Evolutionary conservation across 2,329 filamentous ascomycete genomes (phyloP).

Genomic region (Neonectria hederae): DNA sequence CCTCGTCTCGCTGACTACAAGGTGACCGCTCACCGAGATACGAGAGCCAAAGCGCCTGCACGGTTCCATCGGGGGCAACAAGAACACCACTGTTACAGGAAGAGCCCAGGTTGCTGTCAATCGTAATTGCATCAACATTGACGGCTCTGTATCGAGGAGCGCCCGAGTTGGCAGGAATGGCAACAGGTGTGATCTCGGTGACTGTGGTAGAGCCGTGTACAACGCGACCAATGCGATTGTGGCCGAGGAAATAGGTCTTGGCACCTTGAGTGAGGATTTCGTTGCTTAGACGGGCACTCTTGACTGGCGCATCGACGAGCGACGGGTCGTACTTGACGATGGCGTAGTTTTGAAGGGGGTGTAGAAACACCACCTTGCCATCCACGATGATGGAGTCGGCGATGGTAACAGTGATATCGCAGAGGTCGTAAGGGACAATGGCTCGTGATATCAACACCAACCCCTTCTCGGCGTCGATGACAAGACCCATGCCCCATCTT

Average conservation of each 20-base stretch:
- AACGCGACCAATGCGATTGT: slow-evolving; percentile 93
- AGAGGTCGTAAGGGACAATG: slow-evolving; percentile 94
- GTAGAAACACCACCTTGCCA: slow-evolving; percentile 93
- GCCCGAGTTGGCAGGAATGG: slow-evolving; percentile 91
- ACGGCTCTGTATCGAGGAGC: slow-evolving; percentile 94
- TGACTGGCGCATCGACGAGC: slow-evolving; percentile 92
- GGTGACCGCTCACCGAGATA: slow-evolving; percentile 91
- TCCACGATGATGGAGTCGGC: slow-evolving; percentile 96
- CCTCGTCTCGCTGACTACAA: slow-evolving; percentile 85
- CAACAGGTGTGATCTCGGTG: slow-evolving; percentile 96
- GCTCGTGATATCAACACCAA: slow-evolving; percentile 93
- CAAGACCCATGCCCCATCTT: slow-evolving; percentile 93
- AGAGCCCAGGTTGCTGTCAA: slow-evolving; percentile 89
- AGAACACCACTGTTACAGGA: slow-evolving; percentile 96
- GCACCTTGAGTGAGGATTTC: slow-evolving; percentile 91
- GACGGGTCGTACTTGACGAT: slow-evolving; percentile 94
- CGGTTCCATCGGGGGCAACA: slow-evolving; percentile 86
- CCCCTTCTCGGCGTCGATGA: slow-evolving; percentile 97
- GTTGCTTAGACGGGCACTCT: slow-evolving; percentile 84
- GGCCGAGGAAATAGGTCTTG: slow-evolving; percentile 96
- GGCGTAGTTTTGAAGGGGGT: slow-evolving; percentile 96
- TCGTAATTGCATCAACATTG: slow-evolving; percentile 95
- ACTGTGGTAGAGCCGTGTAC: slow-evolving; percentile 94
- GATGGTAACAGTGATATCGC: slow-evolving; percentile 95
- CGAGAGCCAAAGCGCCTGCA: slow-evolving; percentile 95